phyloP scores from a whole-genome alignment of 352 stramenopile genomes.

The Phytophthora pluvialis region DNA sequence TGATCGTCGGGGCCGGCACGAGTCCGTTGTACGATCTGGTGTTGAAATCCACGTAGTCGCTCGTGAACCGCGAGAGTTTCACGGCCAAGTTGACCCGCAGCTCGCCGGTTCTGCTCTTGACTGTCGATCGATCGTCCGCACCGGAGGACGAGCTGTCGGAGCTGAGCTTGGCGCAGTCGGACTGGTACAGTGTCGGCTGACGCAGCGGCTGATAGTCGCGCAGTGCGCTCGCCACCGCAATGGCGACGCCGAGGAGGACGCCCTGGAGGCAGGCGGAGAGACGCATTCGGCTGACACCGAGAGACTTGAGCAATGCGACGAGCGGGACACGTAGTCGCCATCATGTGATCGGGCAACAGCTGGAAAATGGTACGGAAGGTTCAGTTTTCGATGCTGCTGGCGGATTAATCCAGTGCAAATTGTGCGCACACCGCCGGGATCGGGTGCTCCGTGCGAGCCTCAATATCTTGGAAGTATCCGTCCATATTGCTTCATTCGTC shows the following conservation, averaged over 20 bases:
- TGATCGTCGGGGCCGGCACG: conserved; percentile 74
- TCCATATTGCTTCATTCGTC: no score
- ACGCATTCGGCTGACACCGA: conserved; percentile 15
- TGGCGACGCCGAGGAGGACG: conserved; percentile 14
- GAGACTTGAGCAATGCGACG: conserved; percentile 31
- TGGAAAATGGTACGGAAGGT: conserved; percentile 21
- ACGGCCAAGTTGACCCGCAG: conserved; percentile 69
- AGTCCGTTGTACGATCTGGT: conserved; percentile 75
- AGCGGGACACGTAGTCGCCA: conserved; percentile 27
- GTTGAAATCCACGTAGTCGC: conserved; percentile 76
- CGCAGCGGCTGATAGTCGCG: conserved; percentile 53
- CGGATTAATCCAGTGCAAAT: conserved; percentile 4
- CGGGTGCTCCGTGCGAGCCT: no score
- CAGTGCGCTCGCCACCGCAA: conserved; percentile 15
- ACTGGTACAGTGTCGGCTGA: conserved; percentile 51
- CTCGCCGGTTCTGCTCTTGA: conserved; percentile 52
- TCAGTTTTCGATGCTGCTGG: conserved; percentile 12
- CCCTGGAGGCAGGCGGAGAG: conserved; percentile 15
- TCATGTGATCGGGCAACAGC: conserved; percentile 25
- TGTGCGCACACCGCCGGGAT: not conserved
- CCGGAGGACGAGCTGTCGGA: conserved; percentile 12
- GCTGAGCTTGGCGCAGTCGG: conserved; percentile 49
- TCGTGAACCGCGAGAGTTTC: conserved; percentile 64
- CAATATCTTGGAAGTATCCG: no score
- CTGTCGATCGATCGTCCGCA: conserved; percentile 35